Evolutionary conservation across 768 basidiomycete species (phyloP), one percentile per base, ranked within the genome.

Genomic region (Russula lepida): DNA sequence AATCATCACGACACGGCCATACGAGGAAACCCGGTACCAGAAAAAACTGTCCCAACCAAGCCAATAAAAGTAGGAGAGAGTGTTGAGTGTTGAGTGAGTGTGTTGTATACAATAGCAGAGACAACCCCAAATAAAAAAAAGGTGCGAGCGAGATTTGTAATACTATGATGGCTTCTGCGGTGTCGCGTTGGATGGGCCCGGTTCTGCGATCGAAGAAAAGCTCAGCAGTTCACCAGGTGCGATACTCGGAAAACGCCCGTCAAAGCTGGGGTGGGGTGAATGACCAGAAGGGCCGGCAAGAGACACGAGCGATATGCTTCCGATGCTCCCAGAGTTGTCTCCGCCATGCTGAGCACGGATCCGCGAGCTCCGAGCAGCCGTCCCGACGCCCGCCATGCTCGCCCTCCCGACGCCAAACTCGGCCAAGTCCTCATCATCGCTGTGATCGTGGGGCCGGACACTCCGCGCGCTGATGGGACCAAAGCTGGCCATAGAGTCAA

Each of bases 321-420:
- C 52, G n/a, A 58, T 19, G n/a, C 58, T 54, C 12, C 41, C 57
- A 21, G 54, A 32, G 32, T 58, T 60, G 9, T 46, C 57, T 1
- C 7, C 51, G 32, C 27, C n/a, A 41, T 51, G 53, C 49, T 58
- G 11, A 49, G 23, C 58, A 3, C 35, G 48, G 12, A 64, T 64
- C 4, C 58, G 55, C 60, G 75, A 71, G 27, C 74, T 69, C 3
- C 77, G 66, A 32, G 71, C 72, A 5, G 72, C 74, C 2, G 79
- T 80, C 13, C 79, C 79, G 9, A 81, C 63, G 9, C 79, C 79
- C 11, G 75, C 75, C 80, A 81, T 79, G 21, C 77, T 73, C 58
- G 44, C 43, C 27, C 59, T 59, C 43, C 25, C 58, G 1, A 4
- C 35, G 30, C 57, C 49, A 1, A 58, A 52, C 15, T 64, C 59